Evolutionary conservation across 164 flowering plant genomes (phyloP).

Genomic region (Annona cherimola): DNA sequence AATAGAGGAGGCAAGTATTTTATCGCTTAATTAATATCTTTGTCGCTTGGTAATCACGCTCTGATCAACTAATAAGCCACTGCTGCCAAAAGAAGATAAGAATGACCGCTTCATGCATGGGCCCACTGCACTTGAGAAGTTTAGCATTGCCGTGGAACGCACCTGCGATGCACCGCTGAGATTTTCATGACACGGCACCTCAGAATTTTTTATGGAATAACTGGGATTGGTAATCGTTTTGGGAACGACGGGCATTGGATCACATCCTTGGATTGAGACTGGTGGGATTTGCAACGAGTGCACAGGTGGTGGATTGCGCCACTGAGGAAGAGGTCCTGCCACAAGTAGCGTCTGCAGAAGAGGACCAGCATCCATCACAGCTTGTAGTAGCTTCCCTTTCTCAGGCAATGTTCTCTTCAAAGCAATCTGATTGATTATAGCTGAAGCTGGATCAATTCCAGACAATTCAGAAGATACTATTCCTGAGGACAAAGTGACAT

Average conservation of each 20-base stretch:
- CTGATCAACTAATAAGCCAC: conserved; percentile 9
- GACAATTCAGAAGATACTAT: conserved; percentile 1
- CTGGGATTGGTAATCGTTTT: conserved; percentile 11
- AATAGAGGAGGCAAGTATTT: not conserved
- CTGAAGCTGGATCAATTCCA: conserved; percentile 25
- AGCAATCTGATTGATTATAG: conserved; percentile 29
- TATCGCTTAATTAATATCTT: conserved; percentile 24
- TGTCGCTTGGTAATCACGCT: conserved; percentile 37
- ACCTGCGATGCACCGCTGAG: conserved; percentile 27
- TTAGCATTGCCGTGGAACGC: conserved; percentile 31
- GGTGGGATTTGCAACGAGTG: conserved; percentile 42
- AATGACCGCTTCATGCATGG: conserved; percentile 16
- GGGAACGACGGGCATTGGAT: conserved; percentile 7
- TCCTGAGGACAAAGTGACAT: conserved; percentile 1
- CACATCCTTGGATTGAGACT: conserved; percentile 28
- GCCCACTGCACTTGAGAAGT: conserved; percentile 22
- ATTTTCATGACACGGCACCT: conserved; percentile 14
- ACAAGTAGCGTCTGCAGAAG: conserved; percentile 67
- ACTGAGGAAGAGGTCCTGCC: conserved; percentile 71
- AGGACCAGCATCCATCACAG: conserved; percentile 77
- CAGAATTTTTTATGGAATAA: conserved; percentile 7
- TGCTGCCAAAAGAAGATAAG: conserved; percentile 14
- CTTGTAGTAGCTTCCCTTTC: conserved; percentile 60
- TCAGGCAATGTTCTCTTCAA: conserved; percentile 55
- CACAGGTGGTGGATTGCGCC: conserved; percentile 67